Base-by-base conservation (phyloP, 2,329 filamentous ascomycete genomes). In the Epichloe baconii region DNA sequence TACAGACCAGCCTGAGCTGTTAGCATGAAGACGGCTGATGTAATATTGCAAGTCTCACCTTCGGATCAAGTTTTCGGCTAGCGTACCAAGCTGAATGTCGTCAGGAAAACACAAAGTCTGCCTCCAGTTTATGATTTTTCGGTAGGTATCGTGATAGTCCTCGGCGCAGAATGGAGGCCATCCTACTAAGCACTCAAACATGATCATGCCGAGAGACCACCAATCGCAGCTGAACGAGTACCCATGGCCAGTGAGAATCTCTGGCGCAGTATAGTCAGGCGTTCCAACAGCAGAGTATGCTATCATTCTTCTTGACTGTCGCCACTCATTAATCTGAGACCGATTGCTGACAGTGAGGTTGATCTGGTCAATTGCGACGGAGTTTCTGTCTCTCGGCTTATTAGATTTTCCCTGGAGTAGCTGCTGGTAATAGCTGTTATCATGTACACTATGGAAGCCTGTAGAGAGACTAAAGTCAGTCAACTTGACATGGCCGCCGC, bases 121-220 rank as follows among this genome's bases (percentile, higher is more conserved):
- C 52, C 88, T 83, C 93, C 93, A 98, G 71, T 96, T 95, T 61
- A 98, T 89, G 67, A 98, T 98, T 78, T 98, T 98, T 58, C 91
- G 85, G 71, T 98, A 98, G 1, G 93, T 97, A 68, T 97, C 93
- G 64, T 95, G 91, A 54, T 88, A 87, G 66, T 97, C 91, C 67
- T 98, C 93, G 19, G 93, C 91, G 67, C 93, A 98, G 79, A 98
- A 98, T 34, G 93, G 93, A 51, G 93, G 93, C 93, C 93, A 98
- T 61, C 93, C 93, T 55, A 98, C 89, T 59, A 98, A 77, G 68
- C 93, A 98, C 70, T 98, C 93, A 62, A 97, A 98, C 93, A 98
- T 97, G 71, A 98, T 98, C 43, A 93, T 96, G 49, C 93, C 93
- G 47, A 98, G 79, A 21, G 88, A 95, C 93, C 93, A 98, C 93